phyloP scores from a whole-genome alignment of 2,329 filamentous ascomycete species.

The Ramularia endophylla region DNA sequence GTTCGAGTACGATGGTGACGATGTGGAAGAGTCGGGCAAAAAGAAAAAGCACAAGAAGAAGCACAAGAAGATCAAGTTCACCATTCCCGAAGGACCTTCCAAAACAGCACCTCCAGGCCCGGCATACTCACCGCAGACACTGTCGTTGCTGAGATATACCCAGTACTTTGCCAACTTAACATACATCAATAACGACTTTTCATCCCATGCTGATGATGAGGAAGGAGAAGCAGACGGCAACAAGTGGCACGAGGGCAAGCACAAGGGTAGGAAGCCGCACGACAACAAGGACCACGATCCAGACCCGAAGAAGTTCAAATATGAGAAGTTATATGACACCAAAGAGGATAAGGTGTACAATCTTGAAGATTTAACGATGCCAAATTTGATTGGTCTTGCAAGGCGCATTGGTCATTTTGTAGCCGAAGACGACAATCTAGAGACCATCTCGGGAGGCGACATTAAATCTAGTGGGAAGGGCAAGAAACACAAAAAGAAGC shows the following conservation, averaged over 20 bases:
- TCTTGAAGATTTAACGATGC: constrained; percentile 76
- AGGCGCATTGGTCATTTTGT: constrained; percentile 62
- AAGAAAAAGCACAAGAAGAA: constrained; percentile 49
- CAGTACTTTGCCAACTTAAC: constrained; percentile 97
- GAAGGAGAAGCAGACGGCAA: constrained; percentile 27
- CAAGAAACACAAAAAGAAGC: constrained; percentile 26
- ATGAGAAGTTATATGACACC: constrained; percentile 81
- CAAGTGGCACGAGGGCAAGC: constrained; percentile 60
- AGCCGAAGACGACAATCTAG: constrained; percentile 28
- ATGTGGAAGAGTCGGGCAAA: constrained; percentile 36
- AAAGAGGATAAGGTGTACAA: constrained; percentile 68
- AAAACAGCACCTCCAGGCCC: constrained; percentile 72
- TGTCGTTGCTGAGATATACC: constrained; percentile 73
- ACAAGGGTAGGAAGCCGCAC: constrained; percentile 52
- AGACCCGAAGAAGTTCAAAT: constrained; percentile 60
- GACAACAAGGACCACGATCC: constrained; percentile 44
- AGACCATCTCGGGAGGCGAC: constrained; percentile 26
- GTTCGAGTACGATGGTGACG: constrained; percentile 17
- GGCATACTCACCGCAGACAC: constrained; percentile 77
- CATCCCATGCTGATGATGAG: constrained; percentile 8
- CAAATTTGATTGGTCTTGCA: constrained; percentile 73
- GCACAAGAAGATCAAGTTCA: constrained; percentile 46
- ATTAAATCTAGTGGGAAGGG: constrained; percentile 22
- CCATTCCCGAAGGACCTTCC: constrained; percentile 63
- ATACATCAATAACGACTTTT: constrained; percentile 68